Evolutionary conservation across 257 asterid species (phyloP), one percentile per base, ranked within the genome.

Genomic region (Prunella vulgaris): DNA sequence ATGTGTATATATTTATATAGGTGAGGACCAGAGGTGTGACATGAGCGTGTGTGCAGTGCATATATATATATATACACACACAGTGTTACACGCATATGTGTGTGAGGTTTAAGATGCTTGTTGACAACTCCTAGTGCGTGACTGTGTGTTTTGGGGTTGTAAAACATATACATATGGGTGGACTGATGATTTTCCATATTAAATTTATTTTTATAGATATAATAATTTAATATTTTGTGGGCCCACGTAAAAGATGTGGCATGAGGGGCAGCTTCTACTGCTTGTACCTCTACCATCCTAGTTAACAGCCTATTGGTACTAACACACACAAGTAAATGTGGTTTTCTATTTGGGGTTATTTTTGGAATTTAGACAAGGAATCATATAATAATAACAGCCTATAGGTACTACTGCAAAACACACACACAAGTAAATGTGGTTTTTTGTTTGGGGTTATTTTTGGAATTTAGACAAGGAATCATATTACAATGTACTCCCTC

Each of bases 21-120:
- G 74, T 59, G 70, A 76, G 77, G 84, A 70, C 77, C 75, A 72
- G 69, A 73, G 73, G 82, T 33, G 72, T 69, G 84, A 77, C 90
- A 86, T 80, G 86, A 77, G 82, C 71, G 58, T 44, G 33, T 46
- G 68, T 42, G 10, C 33, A 14, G 15, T 40, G 17, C 3, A 13
- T 40, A 40, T 40, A 40, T 51, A 48, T 48, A 35, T 57, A 28
- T 5, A 5, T 66, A 56, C 49, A 20, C 3, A 54, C 28, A 21
- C 18, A 58, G 8, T 27, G 9, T 17, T 37, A 7, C 22, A 10
- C 42, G 7, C 64, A 17, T 69, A 61, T 64, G 78, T 70, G 73
- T 64, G 74, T 44, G 82, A 68, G 27, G 75, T n/a, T n/a, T n/a
- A 60, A 72, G 83, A 81, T 74, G 85, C 82, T 74, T 66, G 65